phyloP scores from a whole-genome alignment of 306 rosid species.

The Fragaria nilgerrensis region DNA sequence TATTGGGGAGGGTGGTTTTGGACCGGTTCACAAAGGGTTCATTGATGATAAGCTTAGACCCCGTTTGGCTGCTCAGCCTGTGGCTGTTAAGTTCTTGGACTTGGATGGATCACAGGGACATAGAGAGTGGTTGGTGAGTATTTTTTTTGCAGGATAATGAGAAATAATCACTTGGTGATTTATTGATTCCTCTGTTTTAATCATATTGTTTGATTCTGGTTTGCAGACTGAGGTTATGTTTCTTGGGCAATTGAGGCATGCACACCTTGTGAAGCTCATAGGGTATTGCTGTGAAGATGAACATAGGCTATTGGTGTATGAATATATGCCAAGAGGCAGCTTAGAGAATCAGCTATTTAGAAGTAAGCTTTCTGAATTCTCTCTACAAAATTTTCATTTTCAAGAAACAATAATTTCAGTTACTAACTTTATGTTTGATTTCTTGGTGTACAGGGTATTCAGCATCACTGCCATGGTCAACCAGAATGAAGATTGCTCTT shows the following conservation, averaged over 20 bases:
- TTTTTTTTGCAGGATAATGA: neutral
- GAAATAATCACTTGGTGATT: neutral
- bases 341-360: conserved; percentile 89
- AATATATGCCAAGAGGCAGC: conserved; percentile 94
- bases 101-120: conserved; percentile 95
- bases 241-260: conserved; percentile 83
- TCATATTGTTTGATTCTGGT: conserved; percentile 6
- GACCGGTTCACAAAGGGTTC: conserved; percentile 94
- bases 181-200: conserved; percentile 6
- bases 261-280: conserved; percentile 79
- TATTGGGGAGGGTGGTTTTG: conserved; percentile 97
- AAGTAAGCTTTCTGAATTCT: conserved; percentile 42
- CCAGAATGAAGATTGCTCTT: conserved; percentile 91
- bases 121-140: conserved; percentile 91
- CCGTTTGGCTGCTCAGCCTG: conserved; percentile 80
- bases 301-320: conserved; percentile 77
- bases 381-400: neutral
- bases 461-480: conserved; percentile 78
- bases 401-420: neutral
- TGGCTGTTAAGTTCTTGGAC: conserved; percentile 85
- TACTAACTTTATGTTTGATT: neutral
- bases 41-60: conserved; percentile 78
- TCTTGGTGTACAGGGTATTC: conserved; percentile 54
- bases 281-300: conserved; percentile 98
- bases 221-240: conserved; percentile 87